Base-by-base conservation (phyloP, 805 yeast genomes). In the Henningerozyma blattae region DNA sequence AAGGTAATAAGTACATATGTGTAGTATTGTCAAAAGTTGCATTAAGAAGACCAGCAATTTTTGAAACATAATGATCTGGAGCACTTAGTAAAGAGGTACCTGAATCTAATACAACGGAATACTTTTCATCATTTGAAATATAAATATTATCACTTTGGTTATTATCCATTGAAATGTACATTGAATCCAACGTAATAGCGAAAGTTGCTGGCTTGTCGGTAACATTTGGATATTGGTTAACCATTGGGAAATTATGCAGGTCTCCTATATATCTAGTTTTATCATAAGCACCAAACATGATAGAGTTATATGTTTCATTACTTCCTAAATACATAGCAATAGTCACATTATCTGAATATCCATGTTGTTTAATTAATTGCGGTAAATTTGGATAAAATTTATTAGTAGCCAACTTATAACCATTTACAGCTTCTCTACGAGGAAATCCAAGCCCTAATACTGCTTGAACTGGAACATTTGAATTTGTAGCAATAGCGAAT, bases 361-460 rank as follows among this genome's bases (percentile, higher is more conserved):
- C 80, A 32, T 67, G 66, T 14, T 58, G 46, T 36, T 66, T 70
- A 54, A 82, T 52, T 34, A 67, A 62, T 37, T 60, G 51, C 1
- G 93, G 93, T 32, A 80, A 58, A 50, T 81, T 81, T 34, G 65
- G 64, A 54, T 81, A 82, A 28, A 35, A 44, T 20, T 32, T 22
- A 18, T 43, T 33, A 3, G 53, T 43, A 4, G 52, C 50, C 25
- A 40, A 38, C 3, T 41, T 42, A 33, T 51, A 51, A 5, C 51
- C 48, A n/a, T 20, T 22, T 10, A 48, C 49, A 3, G 72, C 63
- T 52, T 84, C 93, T 34, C 77, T 65, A 22, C 74, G 75, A 3
- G 67, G 56, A 20, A 76, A 64, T 1, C 87, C 85, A 37, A 79
- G 70, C 14, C 85, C 83, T 28, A 78, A 56, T 14, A 80, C 85